Evolutionary conservation across 805 yeast genomes (phyloP), one percentile per base, ranked within the genome.

Genomic region (Yarrowia hollandica): DNA sequence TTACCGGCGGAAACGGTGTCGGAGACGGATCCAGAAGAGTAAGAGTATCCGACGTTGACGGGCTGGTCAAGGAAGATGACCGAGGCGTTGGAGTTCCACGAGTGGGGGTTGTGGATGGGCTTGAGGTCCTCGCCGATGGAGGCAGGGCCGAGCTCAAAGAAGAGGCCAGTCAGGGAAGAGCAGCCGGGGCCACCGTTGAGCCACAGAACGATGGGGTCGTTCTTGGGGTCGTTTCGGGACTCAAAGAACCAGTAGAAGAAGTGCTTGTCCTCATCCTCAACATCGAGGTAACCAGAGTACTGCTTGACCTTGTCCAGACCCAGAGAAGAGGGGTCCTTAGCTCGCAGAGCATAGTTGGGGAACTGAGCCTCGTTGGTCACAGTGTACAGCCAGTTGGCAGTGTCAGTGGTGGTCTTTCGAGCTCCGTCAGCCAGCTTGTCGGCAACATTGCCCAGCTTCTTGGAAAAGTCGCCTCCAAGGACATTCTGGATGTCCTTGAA

Each of bases 181-280:
- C 97, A 91, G n/a, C 97, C 97, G 50, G 97, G 97, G 11, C 97
- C 97, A 63, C 97, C 97, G 71, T 92, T 91, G 68, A 92, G 77
- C 97, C 96, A 90, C 68, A 90, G 76, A 57, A 90, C 80, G 35
- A 90, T 78, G 2, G 96, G 97, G 74, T 90, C 97, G 62, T 79
- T 87, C 63, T 75, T 74, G 15, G 96, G 96, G 72, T 88, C 92
- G 72, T 86, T 86, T 63, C 85, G 82, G 64, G 87, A 83, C 72
- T 90, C 96, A 67, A 89, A 90, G 68, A 85, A 85, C 92, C 95
- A 90, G 75, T 85, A 92, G 75, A 92, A 92, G 72, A 91, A 88
- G 75, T 90, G 96, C 74, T 90, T 91, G 69, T 89, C 97, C 65
- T 84, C 89, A 54, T 85, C 90, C 61, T 83, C 85, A 46, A 84